Base-by-base conservation (phyloP, 805 yeast genomes). In the Candida corydali region DNA sequence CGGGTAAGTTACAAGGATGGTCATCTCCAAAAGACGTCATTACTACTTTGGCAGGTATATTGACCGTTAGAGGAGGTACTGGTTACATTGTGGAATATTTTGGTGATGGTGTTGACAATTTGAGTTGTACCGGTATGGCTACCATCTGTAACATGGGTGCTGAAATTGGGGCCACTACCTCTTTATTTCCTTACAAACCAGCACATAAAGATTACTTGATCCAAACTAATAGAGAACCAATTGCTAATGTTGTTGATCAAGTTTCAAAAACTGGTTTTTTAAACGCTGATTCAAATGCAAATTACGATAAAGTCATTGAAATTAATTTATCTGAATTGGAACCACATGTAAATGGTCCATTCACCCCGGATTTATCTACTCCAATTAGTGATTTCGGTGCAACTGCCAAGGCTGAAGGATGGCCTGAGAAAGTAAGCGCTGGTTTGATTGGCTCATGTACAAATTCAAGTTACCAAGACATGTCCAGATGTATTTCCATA, bases 61-160 rank as follows among this genome's bases (percentile, higher is more conserved):
- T 89, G 39, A 88, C 98, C 34, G 98, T 93, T 42, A 82, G 93
- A 68, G 98, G 98, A 63, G 98, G 98, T 63, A 93, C 98, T 38
- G 98, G 98, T 46, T 80, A 73, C 61, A 88, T 93, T 55, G 89
- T 93, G 36, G 98, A 93, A 70, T 93, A 93, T 70, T 91, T 86
- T 57, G 98, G 98, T 57, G 87, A 81, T 38, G 98, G 98, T 69
- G 95, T 88, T 31, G 71, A 81, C 44, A 70, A 83, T 37, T 76
- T 93, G 54, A 82, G 95, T 17, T 87, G 96, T 71, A 93, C 98
- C 24, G 98, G 98, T 70, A 93, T 93, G 98, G 98, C 95, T 44
- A 93, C 98, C 43, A 91, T 93, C 62, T 91, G 98, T 76, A 93
- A 93, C 67, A 93, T 93, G 98, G 98, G 98, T 61, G 98, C 98